These are phyloP conservation scores for Aspergillus cavernicola DNA, from an alignment of 495 filamentous ascomycete species.

Conservation along the genomic window DNA sequence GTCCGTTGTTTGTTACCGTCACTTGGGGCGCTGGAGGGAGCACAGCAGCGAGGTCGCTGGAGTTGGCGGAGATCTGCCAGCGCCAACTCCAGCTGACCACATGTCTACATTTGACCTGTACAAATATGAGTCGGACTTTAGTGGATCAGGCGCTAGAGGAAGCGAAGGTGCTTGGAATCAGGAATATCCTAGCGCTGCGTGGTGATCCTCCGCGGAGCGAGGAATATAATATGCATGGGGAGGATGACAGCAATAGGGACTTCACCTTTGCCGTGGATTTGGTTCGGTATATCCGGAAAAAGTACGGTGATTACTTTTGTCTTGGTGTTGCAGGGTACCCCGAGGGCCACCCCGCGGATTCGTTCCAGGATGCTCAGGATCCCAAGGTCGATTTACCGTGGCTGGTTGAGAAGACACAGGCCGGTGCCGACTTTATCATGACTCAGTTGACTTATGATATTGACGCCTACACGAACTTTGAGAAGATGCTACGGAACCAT, in stretches of 20 bases:
- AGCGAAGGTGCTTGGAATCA: constrained; percentile 86
- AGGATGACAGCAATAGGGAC: constrained; percentile 66
- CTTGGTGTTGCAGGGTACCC: constrained; percentile 93
- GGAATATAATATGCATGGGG: constrained; percentile 71
- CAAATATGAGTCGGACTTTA: constrained; percentile 86
- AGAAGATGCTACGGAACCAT: constrained; percentile 73
- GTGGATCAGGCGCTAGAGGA: constrained; percentile 88
- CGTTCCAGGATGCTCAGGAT: constrained; percentile 73
- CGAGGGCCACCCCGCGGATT: constrained; percentile 92
- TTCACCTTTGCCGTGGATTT: constrained; percentile 90
- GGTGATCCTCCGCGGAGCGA: constrained; percentile 90
- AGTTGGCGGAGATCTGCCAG: constrained; percentile 94
- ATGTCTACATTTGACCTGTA: constrained; percentile 94
- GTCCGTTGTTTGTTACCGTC: constrained; percentile 92
- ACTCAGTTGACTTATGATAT: constrained; percentile 97
- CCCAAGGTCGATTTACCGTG: constrained; percentile 80
- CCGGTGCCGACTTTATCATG: constrained; percentile 97
- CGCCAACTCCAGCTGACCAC: constrained; percentile 87
- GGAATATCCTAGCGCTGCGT: constrained; percentile 89
- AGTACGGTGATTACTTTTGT: constrained; percentile 93
- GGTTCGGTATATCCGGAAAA: constrained; percentile 80
- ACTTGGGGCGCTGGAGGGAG: constrained; percentile 97
- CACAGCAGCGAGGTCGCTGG: constrained; percentile 83
- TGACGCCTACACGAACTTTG: constrained; percentile 74
- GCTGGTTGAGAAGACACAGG: constrained; percentile 83